These are phyloP conservation scores for Mycena epipterygia DNA, from an alignment of 768 basidiomycete species.

Conservation along the genomic window DNA sequence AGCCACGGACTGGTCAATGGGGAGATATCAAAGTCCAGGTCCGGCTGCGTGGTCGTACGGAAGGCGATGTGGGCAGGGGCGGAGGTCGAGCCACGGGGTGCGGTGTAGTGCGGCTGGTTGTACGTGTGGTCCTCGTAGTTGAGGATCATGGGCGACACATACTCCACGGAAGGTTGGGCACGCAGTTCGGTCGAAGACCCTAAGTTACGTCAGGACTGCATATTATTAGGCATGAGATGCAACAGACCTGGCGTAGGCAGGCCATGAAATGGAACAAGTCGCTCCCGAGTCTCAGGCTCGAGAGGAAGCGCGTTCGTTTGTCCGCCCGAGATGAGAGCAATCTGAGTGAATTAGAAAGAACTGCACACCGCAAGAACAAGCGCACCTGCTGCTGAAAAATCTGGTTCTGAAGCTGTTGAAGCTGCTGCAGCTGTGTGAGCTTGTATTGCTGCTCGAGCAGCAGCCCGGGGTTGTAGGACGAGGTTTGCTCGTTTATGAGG, in stretches of 20 bases:
- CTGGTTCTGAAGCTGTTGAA: conserved; percentile 85
- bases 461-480: conserved; percentile 56
- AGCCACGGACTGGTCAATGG: conserved; percentile 89
- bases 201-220: conserved; percentile 28
- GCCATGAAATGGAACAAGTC: conserved; percentile 57
- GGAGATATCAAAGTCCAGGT: conserved; percentile 81
- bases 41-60: conserved; percentile 56
- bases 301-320: conserved; percentile 54
- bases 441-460: conserved; percentile 84
- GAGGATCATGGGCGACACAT: conserved; percentile 73
- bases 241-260: conserved; percentile 78
- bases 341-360: conserved; percentile 52
- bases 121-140: conserved; percentile 54
- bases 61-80: conserved; percentile 86
- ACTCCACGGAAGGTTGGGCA: conserved; percentile 61
- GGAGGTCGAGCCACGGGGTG: conserved; percentile 64
- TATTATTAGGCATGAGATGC: conserved; percentile 36
- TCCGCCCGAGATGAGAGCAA: conserved; percentile 75
- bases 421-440: conserved; percentile 80
- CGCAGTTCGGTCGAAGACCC: conserved; percentile 39
- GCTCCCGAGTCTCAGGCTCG: conserved; percentile 50
- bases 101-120: conserved; percentile 35
- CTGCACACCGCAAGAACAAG: conserved; percentile 15
- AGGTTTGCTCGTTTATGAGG: conserved; percentile 31
- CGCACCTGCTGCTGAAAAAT: conserved; percentile 92